Percentiles rank a stretch among this genome's conserved stretches.
phyloP scores from a whole-genome alignment of 169 alveolate species.

The Ichthyophthirius multifiliis region DNA sequence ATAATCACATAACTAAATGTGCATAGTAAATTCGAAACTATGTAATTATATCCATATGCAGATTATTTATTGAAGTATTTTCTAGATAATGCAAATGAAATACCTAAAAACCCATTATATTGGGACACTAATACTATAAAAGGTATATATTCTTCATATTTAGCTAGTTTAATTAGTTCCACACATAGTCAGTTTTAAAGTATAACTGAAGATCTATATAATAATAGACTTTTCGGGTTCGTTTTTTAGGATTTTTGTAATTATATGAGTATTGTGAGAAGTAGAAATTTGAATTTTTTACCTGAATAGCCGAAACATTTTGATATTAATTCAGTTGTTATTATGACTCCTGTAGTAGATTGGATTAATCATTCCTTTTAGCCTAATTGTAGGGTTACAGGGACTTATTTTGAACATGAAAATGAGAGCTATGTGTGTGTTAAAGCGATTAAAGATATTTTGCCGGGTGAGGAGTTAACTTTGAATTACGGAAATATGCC shows the following conservation, averaged over 20 bases:
- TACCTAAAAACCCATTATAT: neutral
- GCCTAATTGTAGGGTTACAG: neutral
- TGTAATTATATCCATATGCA: neutral
- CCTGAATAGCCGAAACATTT: constrained; percentile 17
- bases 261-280: neutral
- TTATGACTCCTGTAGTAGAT: constrained; percentile 14
- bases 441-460: neutral
- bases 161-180: constrained; percentile 1
- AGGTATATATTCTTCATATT: neutral
- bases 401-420: constrained; percentile 6
- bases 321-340: constrained; percentile 20
- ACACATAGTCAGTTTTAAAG: neutral
- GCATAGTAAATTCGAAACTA: neutral
- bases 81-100: neutral
- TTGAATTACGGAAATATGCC: constrained; percentile 7
- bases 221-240: constrained; percentile 6
- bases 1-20: neutral
- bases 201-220: neutral
- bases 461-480: constrained; percentile 1
- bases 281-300: constrained; percentile 5
- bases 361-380: neutral
- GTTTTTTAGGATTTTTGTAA: neutral
- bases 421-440: neutral
- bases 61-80: neutral
- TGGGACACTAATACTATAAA: neutral